These are phyloP conservation scores for Phytophthora quininea DNA, from an alignment of 352 stramenopile species.

Conservation along the genomic window DNA sequence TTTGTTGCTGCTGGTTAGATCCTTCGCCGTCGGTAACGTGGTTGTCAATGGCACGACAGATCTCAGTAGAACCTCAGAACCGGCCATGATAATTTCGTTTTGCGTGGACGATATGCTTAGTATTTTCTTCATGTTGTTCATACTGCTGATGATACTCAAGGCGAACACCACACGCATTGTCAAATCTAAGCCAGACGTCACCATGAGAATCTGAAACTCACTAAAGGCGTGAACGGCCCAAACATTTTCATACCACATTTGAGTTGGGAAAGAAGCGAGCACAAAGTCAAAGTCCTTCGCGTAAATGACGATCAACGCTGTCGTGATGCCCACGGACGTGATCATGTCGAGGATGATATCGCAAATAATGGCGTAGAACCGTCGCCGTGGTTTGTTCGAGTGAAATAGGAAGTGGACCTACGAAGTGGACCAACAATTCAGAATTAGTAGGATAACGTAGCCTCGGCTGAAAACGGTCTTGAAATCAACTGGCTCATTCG, in stretches of 20 bases:
- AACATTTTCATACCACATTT: constrained; percentile 37
- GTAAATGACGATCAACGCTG: constrained; percentile 11
- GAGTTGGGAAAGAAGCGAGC: constrained; percentile 2
- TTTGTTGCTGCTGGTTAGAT: background rate
- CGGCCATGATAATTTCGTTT: background rate
- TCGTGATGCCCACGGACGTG: constrained; percentile 33
- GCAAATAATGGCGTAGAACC: constrained; percentile 33
- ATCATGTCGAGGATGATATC: constrained; percentile 34
- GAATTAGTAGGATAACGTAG: constrained; percentile 5
- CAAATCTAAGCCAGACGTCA: constrained; percentile 28
- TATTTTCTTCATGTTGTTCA: constrained; percentile 37
- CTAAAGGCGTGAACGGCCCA: constrained; percentile 41
- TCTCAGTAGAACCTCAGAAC: constrained; percentile 1
- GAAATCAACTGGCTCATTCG: constrained; percentile 10
- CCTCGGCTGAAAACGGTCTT: background rate
- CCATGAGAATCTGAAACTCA: constrained; percentile 39
- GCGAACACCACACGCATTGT: constrained; percentile 21
- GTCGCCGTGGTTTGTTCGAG: constrained; percentile 9
- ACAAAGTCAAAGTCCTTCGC: constrained; percentile 22
- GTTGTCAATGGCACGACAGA: constrained; percentile 3
- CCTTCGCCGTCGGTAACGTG: background rate
- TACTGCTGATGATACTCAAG: constrained; percentile 19
- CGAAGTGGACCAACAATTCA: constrained; percentile 16
- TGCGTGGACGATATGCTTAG: background rate
- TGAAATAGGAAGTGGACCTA: constrained; percentile 11